phyloP scores from a whole-genome alignment of 2,329 filamentous ascomycete genomes.

The Colletotrichum sp. region DNA sequence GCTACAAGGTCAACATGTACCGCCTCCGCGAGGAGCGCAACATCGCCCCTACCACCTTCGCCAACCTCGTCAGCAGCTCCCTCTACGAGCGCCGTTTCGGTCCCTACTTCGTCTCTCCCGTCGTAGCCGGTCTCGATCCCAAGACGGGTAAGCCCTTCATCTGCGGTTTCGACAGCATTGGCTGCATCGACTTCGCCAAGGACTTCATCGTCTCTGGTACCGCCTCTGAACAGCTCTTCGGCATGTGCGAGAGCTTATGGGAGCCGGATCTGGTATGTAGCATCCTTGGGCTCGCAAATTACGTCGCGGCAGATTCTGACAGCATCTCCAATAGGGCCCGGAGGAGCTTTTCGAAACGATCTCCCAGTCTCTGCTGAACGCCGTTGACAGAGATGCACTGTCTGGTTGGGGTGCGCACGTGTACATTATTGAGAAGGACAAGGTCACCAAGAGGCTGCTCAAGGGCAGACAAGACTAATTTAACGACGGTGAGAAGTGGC shows the following conservation, averaged over 20 bases:
- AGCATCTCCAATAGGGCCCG: slow-evolving; percentile 63
- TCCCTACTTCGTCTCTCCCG: slow-evolving; percentile 93
- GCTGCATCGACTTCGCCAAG: slow-evolving; percentile 99
- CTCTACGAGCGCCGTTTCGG: slow-evolving; percentile 97
- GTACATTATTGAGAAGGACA: slow-evolving; percentile 99
- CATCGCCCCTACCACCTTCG: slow-evolving; percentile 93
- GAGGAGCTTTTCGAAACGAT: slow-evolving; percentile 99
- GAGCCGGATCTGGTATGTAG: slow-evolving; percentile 88
- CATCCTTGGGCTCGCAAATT: not conserved
- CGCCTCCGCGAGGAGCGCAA: slow-evolving; percentile 95
- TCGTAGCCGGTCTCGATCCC: slow-evolving; percentile 93
- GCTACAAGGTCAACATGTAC: slow-evolving; percentile 99
- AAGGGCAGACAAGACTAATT: slow-evolving; percentile 93
- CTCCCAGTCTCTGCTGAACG: slow-evolving; percentile 93
- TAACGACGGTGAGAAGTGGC: not conserved
- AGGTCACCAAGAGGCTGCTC: slow-evolving; percentile 98
- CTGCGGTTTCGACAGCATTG: slow-evolving; percentile 98
- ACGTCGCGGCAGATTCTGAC: slow-evolving; percentile 20
- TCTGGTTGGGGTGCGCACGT: slow-evolving; percentile 99
- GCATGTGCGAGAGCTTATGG: slow-evolving; percentile 98
- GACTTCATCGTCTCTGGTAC: slow-evolving; percentile 99
- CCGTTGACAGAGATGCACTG: slow-evolving; percentile 93
- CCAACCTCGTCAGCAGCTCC: slow-evolving; percentile 89
- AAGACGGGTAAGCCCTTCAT: slow-evolving; percentile 96
- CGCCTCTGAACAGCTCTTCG: slow-evolving; percentile 95